Evolutionary conservation across 352 stramenopile genomes (phyloP), one percentile per base, ranked within the genome.

Genomic region (Phytophthora aleatoria): DNA sequence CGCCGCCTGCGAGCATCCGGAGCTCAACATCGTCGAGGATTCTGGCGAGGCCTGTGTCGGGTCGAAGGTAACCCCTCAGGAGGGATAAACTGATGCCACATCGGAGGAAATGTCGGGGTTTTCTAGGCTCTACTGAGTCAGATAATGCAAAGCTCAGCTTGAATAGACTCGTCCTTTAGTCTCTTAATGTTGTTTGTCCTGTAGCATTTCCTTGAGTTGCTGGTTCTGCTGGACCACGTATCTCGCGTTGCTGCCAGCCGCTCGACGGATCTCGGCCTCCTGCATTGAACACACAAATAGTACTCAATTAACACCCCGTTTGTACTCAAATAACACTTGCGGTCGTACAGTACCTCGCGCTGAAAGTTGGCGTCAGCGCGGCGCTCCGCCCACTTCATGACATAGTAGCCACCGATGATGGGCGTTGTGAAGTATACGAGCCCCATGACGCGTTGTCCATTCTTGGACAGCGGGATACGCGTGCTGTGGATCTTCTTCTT

Each of bases 401-500:
- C 71, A 64, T 84, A 97, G 68, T 97, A 97, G 43, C 93, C 93
- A 38, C 77, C 79, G 8, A 97, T 67, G 41, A 98, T 74, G 0
- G 93, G 93, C 39, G 91, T 80, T 33, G 77, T 82, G 64, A 98
- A 98, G 74, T 98, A 98, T 16, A 98, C 85, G 47, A 94, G 27
- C 1, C 72, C 86, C 91, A 98, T 98, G 41, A 81, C 52, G 16
- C 79, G 78, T 72, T 95, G 90, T 3, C 90, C 91, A 49, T 83
- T 90, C 49, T 85, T 89, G 30, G 89, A 96, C 26, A 98, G 82
- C 39, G 93, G 93, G 49, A 98, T 91, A 45, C 90, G 87, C 57
- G 89, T 96, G 63, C 64, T 77, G 76, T 98, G 93, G 64, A 98
- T 98, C 51, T 83, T 77, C 65, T 96, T 85, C 88, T 98, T 98